These are phyloP conservation scores for Aspergillus hortae DNA, from an alignment of 2,329 filamentous ascomycete genomes.

Conservation along the genomic window DNA sequence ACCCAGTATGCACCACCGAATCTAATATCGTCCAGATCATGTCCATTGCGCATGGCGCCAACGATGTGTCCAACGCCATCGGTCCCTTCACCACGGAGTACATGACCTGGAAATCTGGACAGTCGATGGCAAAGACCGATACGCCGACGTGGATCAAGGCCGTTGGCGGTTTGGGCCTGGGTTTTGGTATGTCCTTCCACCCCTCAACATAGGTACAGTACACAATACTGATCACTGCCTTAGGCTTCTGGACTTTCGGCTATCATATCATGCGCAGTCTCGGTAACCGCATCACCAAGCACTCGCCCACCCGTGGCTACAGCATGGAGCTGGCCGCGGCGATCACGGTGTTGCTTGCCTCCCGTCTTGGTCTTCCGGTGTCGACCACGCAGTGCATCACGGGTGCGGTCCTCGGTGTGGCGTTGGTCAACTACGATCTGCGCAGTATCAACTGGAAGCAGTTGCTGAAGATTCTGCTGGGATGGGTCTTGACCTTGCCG, in stretches of 20 bases:
- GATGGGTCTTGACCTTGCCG: conserved; percentile 46
- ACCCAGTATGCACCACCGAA: neutral
- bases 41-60: conserved; percentile 45
- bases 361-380: conserved; percentile 31
- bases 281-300: conserved; percentile 42
- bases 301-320: conserved; percentile 28
- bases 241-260: conserved; percentile 42
- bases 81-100: conserved; percentile 41
- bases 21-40: conserved; percentile 38
- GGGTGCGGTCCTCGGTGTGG: conserved; percentile 34
- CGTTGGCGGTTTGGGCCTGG: neutral
- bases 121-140: conserved; percentile 25
- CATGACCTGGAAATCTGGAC: conserved; percentile 31
- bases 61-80: conserved; percentile 43
- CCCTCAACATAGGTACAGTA: neutral
- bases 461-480: conserved; percentile 41
- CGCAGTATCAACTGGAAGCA: conserved; percentile 45
- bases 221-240: neutral
- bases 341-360: conserved; percentile 36
- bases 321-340: conserved; percentile 41
- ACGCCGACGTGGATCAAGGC: conserved; percentile 34
- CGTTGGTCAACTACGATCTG: conserved; percentile 34
- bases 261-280: conserved; percentile 40
- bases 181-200: neutral
- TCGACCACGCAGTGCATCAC: conserved; percentile 38